Percentiles rank a stretch among this genome's conserved stretches.
These are phyloP conservation scores for Pulveroboletus sp. DNA, from an alignment of 768 basidiomycete genomes.

Conservation along the genomic window DNA sequence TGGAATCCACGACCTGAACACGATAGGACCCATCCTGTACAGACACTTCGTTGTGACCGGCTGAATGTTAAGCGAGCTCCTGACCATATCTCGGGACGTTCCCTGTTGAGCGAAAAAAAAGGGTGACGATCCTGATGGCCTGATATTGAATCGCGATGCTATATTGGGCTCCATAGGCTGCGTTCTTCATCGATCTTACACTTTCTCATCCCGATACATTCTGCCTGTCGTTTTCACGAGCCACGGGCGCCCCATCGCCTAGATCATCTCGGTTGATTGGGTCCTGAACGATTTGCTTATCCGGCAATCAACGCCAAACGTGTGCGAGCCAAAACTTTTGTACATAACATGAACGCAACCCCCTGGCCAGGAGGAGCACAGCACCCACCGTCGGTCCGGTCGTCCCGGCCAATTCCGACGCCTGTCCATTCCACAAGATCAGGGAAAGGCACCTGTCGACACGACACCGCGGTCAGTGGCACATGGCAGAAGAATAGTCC, in stretches of 20 bases:
- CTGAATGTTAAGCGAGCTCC: too few species aligned
- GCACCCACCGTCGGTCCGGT: background rate
- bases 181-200: background rate
- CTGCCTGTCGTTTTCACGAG: background rate
- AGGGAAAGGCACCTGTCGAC: background rate
- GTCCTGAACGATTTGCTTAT: constrained; percentile 14
- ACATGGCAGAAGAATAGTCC: background rate
- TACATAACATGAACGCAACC: constrained; percentile 1
- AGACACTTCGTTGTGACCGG: too few species aligned
- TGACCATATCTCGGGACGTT: too few species aligned
- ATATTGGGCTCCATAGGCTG: too few species aligned
- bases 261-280: constrained; percentile 13
- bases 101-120: too few species aligned
- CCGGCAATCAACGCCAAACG: background rate
- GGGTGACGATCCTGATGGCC: too few species aligned
- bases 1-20: too few species aligned
- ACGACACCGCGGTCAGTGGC: background rate
- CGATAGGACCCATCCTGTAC: too few species aligned
- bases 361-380: background rate
- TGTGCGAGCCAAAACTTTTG: background rate
- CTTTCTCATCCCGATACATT: background rate
- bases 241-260: background rate
- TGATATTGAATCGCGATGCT: too few species aligned
- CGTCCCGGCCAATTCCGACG: background rate
- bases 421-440: background rate